Evolutionary conservation across 495 filamentous ascomycete genomes (phyloP).

Genomic region (Aspergillus affinis): DNA sequence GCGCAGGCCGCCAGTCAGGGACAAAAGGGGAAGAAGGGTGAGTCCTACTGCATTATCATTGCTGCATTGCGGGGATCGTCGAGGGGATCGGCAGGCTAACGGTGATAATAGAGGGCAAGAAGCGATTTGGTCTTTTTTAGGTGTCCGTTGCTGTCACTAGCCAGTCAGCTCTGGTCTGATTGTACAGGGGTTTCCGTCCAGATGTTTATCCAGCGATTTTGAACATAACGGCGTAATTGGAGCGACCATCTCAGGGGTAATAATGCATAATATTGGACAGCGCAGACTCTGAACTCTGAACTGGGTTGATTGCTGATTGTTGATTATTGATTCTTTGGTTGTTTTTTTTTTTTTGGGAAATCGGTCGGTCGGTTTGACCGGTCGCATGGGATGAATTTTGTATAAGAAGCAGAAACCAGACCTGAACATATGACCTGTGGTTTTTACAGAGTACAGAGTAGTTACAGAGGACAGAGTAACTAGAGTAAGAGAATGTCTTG

Average conservation of each 20-base stretch:
- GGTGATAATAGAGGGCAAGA: slow-evolving; percentile 11
- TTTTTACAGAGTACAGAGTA: background rate
- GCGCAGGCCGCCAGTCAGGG: slow-evolving; percentile 22
- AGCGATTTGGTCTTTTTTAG: slow-evolving; percentile 27
- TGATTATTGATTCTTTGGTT: too few species aligned
- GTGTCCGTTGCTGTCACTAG: background rate
- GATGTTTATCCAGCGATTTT: background rate
- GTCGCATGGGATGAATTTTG: background rate
- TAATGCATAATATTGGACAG: background rate
- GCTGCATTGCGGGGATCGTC: slow-evolving; percentile 1
- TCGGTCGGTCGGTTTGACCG: background rate
- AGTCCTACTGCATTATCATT: background rate
- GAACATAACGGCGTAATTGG: background rate
- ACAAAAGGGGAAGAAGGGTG: slow-evolving; percentile 17
- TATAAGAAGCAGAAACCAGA: background rate
- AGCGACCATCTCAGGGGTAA: background rate
- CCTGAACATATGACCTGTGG: background rate
- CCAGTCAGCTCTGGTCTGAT: background rate
- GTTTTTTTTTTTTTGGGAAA: too few species aligned
- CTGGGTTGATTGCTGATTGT: background rate
- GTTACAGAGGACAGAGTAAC: too few species aligned
- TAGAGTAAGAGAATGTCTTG: too few species aligned
- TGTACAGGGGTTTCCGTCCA: background rate
- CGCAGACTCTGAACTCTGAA: background rate
- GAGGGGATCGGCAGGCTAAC: slow-evolving; percentile 13